These are phyloP conservation scores for Ruellia speciosa DNA, from an alignment of 305 asterid genomes.

Conservation along the genomic window DNA sequence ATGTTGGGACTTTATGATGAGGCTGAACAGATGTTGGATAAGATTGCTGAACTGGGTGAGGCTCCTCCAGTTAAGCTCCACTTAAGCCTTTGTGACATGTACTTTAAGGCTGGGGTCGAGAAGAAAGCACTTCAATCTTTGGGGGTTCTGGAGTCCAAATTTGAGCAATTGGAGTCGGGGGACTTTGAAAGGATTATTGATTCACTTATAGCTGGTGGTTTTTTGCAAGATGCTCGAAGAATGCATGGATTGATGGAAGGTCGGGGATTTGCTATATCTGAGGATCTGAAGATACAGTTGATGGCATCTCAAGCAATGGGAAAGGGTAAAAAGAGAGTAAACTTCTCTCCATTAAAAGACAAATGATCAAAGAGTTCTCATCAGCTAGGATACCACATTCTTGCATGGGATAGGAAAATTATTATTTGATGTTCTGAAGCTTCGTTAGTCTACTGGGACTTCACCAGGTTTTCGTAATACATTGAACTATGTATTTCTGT, in stretches of 20 bases:
- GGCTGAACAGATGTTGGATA: slow-evolving; percentile 66
- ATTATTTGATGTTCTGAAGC: slow-evolving; percentile 12
- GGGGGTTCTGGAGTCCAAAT: slow-evolving; percentile 70
- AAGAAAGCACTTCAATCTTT: slow-evolving; percentile 78
- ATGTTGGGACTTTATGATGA: slow-evolving; percentile 63
- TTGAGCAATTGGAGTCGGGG: slow-evolving; percentile 39
- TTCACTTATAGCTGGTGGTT: slow-evolving; percentile 51
- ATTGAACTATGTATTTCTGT: neutral
- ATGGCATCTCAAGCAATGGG: slow-evolving; percentile 18
- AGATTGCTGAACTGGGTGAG: slow-evolving; percentile 58
- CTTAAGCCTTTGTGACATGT: slow-evolving; percentile 70
- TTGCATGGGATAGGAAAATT: slow-evolving; percentile 6
- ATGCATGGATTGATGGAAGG: slow-evolving; percentile 45
- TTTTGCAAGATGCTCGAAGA: slow-evolving; percentile 54
- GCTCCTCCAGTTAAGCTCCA: slow-evolving; percentile 65
- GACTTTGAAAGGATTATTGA: slow-evolving; percentile 54
- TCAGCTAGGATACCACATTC: neutral
- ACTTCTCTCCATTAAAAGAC: slow-evolving; percentile 14
- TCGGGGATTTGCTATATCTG: slow-evolving; percentile 36
- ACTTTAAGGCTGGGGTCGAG: slow-evolving; percentile 45
- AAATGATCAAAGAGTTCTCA: slow-evolving; percentile 6
- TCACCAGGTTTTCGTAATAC: slow-evolving; percentile 6
- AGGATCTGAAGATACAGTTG: slow-evolving; percentile 14
- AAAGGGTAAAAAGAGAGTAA: slow-evolving; percentile 15
- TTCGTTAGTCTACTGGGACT: neutral